A percentile compares a stretch with the other conserved stretches of the same genome.
phyloP scores from a whole-genome alignment of 768 basidiomycete genomes.

The Boletus reticulatus region DNA sequence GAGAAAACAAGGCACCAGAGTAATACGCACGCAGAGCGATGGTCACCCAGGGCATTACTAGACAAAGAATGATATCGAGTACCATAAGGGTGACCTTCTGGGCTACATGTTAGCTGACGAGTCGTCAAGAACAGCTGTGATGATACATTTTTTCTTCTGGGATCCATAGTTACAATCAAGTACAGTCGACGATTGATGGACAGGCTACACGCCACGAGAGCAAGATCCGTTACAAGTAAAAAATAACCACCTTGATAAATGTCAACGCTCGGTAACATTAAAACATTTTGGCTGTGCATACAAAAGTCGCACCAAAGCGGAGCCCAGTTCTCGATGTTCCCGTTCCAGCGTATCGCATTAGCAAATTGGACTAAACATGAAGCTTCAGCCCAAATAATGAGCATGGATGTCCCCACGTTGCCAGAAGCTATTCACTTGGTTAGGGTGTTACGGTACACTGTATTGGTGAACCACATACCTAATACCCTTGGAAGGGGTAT shows the following conservation, averaged over 20 bases:
- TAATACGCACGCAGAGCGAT: constrained; percentile 30
- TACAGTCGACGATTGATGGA: constrained; percentile 52
- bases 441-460: background rate
- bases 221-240: constrained; percentile 32
- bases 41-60: constrained; percentile 33
- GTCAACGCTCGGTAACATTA: background rate
- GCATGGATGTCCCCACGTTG: constrained; percentile 33
- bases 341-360: constrained; percentile 40
- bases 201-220: constrained; percentile 38
- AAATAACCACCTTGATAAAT: constrained; percentile 27
- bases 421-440: constrained; percentile 11
- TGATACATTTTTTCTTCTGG: constrained; percentile 7
- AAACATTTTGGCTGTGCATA: constrained; percentile 26
- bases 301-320: constrained; percentile 59
- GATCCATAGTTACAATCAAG: constrained; percentile 35
- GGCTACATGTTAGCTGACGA: background rate
- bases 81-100: constrained; percentile 25
- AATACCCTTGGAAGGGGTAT: constrained; percentile 55
- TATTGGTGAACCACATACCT: constrained; percentile 33
- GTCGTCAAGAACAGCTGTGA: background rate
- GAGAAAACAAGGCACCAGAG: background rate
- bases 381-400: constrained; percentile 35
- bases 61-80: constrained; percentile 28
- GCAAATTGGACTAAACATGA: constrained; percentile 27
- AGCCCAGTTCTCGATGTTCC: constrained; percentile 26